These are phyloP conservation scores for Fusarium austroafricanum DNA, from an alignment of 2,329 filamentous ascomycete genomes.

Conservation along the genomic window DNA sequence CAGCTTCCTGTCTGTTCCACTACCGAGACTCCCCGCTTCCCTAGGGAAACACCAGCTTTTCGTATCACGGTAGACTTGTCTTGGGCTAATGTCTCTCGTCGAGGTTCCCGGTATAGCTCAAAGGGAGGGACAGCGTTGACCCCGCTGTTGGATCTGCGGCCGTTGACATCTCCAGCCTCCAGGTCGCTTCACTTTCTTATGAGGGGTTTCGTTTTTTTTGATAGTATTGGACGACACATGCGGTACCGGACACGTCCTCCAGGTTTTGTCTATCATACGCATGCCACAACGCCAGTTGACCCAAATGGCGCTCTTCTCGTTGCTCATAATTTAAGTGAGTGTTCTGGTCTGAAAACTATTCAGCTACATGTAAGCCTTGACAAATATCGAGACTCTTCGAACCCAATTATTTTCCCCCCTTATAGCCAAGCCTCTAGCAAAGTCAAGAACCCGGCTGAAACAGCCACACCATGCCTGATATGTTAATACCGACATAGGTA, in stretches of 20 bases:
- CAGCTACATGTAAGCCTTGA: background rate
- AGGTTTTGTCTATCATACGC: background rate
- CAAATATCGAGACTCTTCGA: background rate
- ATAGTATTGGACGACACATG: background rate
- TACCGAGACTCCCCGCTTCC: conserved; percentile 19
- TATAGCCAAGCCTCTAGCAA: background rate
- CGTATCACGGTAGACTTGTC: conserved; percentile 1
- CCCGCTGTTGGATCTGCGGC: conserved; percentile 15
- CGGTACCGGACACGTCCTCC: background rate
- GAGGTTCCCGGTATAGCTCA: background rate
- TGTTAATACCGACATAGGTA: background rate
- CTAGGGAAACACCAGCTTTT: background rate
- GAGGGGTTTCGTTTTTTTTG: background rate
- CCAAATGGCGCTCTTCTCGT: background rate
- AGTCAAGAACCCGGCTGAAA: conserved; percentile 17
- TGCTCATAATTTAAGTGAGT: background rate
- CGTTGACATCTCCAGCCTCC: conserved; percentile 11
- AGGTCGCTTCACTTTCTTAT: background rate
- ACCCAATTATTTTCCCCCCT: conserved; percentile 5
- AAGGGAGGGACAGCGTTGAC: background rate
- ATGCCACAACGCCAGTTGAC: background rate
- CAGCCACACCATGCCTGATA: background rate
- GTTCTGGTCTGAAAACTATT: background rate
- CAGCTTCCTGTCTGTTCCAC: conserved; percentile 16
- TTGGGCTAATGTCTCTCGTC: conserved; percentile 15